Base-by-base conservation (phyloP, 257 asterid genomes). In the Solanum neorickii region DNA sequence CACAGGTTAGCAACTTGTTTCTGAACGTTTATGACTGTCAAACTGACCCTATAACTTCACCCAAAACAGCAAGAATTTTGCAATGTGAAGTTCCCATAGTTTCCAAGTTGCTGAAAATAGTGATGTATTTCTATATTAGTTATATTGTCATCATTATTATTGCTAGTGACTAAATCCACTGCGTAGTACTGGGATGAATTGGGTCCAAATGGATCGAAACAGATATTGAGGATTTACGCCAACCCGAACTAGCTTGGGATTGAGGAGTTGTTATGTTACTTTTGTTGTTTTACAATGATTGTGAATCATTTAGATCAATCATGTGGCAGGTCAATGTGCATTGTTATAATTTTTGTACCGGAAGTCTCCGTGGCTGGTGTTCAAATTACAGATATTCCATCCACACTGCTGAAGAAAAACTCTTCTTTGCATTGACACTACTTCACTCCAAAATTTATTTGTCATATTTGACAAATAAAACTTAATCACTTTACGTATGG, bases 1-100 rank as follows among this genome's bases (percentile, higher is more conserved):
- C 82, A 95, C 97, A 87, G 98, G 95, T 94, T 82, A 66, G 94
- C 77, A 33, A 83, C 84, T 74, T 21, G 44, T 44, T 65, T 44
- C 66, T 70, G 44, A 27, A 44, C 12, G 20, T 29, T 29, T 47
- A 52, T 49, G 13, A 29, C 46, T 82, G 66, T 49, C 85, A 29
- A 5, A 5, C 85, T 82, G 85, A 82, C 69, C 27, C 44, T 80
- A 44, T 82, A 82, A 20, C 85, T 31, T 82, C 18, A 47, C 42
- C 66, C 12, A 1, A 47, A 80, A 80, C 20, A 10, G 46, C 85
- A 29, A 47, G 25, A 9, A 46, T 7, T 3, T 82, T 82, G 85
- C 29, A 49, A 82, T n/a, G 41, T 6, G 11, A 49, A 42, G 21
- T 86, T 25, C 37, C 76, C 46, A 72, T 9, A 47, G 69, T 27